phyloP scores from a whole-genome alignment of 805 yeast genomes.

The Torulaspora indica region DNA sequence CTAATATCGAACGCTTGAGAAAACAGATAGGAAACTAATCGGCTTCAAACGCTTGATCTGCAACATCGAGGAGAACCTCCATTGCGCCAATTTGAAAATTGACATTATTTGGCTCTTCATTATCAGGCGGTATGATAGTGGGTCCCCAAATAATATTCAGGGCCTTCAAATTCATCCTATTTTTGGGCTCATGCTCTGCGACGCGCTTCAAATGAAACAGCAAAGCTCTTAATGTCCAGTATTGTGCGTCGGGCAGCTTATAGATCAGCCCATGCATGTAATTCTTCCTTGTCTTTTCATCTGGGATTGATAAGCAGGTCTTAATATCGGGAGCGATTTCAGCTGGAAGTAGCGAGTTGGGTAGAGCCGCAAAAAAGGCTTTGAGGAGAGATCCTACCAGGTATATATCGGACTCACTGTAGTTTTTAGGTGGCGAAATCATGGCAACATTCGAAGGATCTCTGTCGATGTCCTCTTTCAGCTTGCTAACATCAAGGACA shows the following conservation, averaged over 20 bases:
- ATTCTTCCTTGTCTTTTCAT: slow-evolving; percentile 60
- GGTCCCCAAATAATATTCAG: slow-evolving; percentile 96
- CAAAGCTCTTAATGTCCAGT: slow-evolving; percentile 81
- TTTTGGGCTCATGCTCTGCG: slow-evolving; percentile 53
- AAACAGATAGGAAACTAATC: slow-evolving; percentile 31
- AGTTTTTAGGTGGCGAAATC: slow-evolving; percentile 50
- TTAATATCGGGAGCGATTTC: slow-evolving; percentile 30
- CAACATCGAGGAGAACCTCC: slow-evolving; percentile 78
- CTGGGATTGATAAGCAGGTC: slow-evolving; percentile 64
- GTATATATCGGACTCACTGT: slow-evolving; percentile 76
- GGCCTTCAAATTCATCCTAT: slow-evolving; percentile 78
- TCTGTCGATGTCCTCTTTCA: slow-evolving; percentile 64
- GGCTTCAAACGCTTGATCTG: slow-evolving; percentile 73
- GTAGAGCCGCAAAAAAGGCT: slow-evolving; percentile 75
- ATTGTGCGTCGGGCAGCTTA: slow-evolving; percentile 89
- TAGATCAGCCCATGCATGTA: slow-evolving; percentile 79
- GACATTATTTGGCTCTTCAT: slow-evolving; percentile 65
- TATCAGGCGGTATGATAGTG: slow-evolving; percentile 65
- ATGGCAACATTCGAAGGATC: slow-evolving; percentile 64
- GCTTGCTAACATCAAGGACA: slow-evolving; percentile 63
- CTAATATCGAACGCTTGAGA: neutral
- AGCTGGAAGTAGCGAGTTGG: slow-evolving; percentile 47
- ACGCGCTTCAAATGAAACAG: slow-evolving; percentile 81
- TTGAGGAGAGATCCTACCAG: slow-evolving; percentile 85
- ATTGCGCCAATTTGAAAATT: slow-evolving; percentile 71